These are phyloP conservation scores for Tolypocladium guangdongense DNA, from an alignment of 2,329 filamentous ascomycete genomes.

Conservation along the genomic window DNA sequence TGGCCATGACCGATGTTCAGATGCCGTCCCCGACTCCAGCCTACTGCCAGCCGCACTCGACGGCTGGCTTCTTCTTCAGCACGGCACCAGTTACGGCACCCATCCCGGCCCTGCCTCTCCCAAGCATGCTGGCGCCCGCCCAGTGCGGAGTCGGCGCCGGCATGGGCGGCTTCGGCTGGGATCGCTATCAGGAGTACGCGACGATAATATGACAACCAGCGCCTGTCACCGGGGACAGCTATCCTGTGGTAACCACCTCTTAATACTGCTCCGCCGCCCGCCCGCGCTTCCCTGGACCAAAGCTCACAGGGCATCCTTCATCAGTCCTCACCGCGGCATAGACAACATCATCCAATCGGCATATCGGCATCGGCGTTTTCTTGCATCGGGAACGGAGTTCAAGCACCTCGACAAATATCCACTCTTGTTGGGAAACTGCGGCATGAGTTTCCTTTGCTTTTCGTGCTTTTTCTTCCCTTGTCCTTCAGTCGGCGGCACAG, in stretches of 20 bases:
- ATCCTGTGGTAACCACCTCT: conserved; percentile 37
- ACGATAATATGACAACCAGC: conserved; percentile 74
- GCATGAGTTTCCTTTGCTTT: conserved; percentile 14
- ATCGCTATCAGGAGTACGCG: conserved; percentile 73
- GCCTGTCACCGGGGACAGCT: conserved; percentile 32
- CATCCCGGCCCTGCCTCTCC: conserved; percentile 67
- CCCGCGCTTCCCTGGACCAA: conserved; percentile 1
- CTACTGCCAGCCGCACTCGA: conserved; percentile 62
- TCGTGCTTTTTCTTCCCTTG: conserved; percentile 24
- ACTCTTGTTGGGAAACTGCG: conserved; percentile 15
- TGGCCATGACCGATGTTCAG: conserved; percentile 63
- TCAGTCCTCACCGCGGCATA: conserved; percentile 26
- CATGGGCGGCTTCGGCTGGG: conserved; percentile 70
- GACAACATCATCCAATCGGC: conserved; percentile 20
- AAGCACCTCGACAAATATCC: conserved; percentile 25
- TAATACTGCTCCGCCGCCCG: conserved; percentile 20
- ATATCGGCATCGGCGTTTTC: conserved; percentile 25
- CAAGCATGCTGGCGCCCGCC: conserved; percentile 67
- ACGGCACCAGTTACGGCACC: conserved; percentile 64
- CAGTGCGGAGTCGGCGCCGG: conserved; percentile 74
- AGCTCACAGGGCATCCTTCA: background rate
- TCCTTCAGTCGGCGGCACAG: conserved; percentile 31
- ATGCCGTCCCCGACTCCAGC: conserved; percentile 70
- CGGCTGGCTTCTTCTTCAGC: conserved; percentile 68
- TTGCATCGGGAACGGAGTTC: conserved; percentile 33